These are phyloP conservation scores for Kodamaea derodonti DNA, from an alignment of 1,139 yeast genomes.

Conservation along the genomic window DNA sequence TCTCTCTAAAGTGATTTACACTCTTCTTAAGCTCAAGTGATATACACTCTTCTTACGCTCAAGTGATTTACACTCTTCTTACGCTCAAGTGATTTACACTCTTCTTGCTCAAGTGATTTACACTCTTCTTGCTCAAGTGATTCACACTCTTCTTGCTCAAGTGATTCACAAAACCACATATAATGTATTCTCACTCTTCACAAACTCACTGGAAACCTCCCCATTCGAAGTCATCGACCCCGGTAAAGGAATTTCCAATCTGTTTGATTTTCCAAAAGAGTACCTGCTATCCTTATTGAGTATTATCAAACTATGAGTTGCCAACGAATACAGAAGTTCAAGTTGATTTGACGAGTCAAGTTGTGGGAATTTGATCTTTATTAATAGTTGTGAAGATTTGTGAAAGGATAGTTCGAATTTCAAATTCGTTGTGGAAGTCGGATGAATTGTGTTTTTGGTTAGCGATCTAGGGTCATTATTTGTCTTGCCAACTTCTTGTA, in stretches of 20 bases:
- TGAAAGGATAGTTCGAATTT: constrained; percentile 6
- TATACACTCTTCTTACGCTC: too few species aligned
- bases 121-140: too few species aligned
- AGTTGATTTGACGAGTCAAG: constrained; percentile 4
- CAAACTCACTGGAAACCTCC: constrained; percentile 6
- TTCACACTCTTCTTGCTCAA: too few species aligned
- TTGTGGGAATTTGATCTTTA: constrained; percentile 6
- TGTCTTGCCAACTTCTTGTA: too few species aligned
- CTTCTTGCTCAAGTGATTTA: too few species aligned
- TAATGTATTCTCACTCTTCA: constrained; percentile 6
- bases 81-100: too few species aligned
- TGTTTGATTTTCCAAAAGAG: constrained; percentile 2
- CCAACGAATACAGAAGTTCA: constrained; percentile 3
- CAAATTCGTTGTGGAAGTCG: constrained; percentile 2
- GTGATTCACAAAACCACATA: constrained; percentile 5
- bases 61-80: too few species aligned
- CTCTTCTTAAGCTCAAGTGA: too few species aligned
- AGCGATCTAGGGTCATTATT: too few species aligned
- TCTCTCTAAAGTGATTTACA: too few species aligned
- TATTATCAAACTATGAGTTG: constrained; percentile 6
- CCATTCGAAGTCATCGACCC: background rate
- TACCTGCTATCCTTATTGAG: constrained; percentile 2
- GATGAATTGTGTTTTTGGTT: too few species aligned
- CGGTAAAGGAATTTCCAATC: constrained; percentile 10
- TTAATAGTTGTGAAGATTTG: constrained; percentile 2